A percentile compares a stretch with the other conserved stretches of the same genome.
Evolutionary conservation across 2,329 filamentous ascomycete species (phyloP).

Genomic region (Botrytis porri): DNA sequence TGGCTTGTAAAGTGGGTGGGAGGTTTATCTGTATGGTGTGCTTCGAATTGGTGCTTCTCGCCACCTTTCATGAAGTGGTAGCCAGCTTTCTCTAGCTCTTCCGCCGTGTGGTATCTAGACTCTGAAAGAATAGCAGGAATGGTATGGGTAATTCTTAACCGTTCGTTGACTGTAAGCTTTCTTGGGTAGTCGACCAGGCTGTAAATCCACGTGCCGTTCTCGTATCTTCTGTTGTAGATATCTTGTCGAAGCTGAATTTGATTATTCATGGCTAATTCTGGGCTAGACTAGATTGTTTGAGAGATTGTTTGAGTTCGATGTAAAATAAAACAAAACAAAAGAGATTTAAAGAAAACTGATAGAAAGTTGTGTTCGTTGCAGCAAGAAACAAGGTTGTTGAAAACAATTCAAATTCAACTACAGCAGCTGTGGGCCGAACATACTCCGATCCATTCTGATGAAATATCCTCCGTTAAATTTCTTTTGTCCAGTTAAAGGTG

Average conservation of each 20-base stretch:
- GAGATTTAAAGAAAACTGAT: background rate
- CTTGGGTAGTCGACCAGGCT: background rate
- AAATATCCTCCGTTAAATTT: background rate
- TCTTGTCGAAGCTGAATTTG: background rate
- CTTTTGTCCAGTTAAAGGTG: background rate
- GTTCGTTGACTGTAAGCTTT: background rate
- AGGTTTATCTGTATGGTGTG: background rate
- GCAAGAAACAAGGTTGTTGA: background rate
- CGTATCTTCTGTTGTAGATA: background rate
- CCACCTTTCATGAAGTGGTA: constrained; percentile 1
- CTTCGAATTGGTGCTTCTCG: background rate
- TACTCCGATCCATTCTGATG: background rate
- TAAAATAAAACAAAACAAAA: background rate
- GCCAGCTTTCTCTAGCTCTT: background rate
- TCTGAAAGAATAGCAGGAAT: background rate
- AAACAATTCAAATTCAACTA: background rate
- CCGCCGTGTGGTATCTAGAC: background rate
- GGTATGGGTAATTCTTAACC: background rate
- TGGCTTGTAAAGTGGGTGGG: background rate
- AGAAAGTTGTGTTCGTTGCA: background rate
- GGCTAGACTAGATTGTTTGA: too few species aligned
- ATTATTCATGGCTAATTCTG: background rate
- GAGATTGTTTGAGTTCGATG: background rate
- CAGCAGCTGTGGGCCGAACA: background rate
- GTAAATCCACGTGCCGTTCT: background rate